Base-by-base conservation (phyloP, 306 rosid genomes). In the Cajanus cajan region DNA sequence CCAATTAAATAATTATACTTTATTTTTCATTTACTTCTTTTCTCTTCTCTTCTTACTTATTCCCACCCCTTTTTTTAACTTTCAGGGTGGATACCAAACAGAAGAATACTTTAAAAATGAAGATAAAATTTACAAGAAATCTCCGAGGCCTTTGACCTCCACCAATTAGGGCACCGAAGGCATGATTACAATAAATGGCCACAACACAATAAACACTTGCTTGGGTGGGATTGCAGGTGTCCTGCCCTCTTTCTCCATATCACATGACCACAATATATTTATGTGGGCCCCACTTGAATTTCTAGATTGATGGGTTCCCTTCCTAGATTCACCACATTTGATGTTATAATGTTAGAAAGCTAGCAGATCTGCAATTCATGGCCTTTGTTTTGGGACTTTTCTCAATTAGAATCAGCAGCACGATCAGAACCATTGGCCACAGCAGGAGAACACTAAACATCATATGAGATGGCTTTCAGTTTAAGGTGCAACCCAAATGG, bases 71-170 rank as follows among this genome's bases (percentile, higher is more conserved):
- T n/a, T n/a, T n/a, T n/a, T n/a, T n/a, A n/a, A n/a, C n/a, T n/a
- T n/a, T n/a, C n/a, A n/a, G n/a, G n/a, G n/a, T n/a, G n/a, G n/a
- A n/a, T n/a, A n/a, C n/a, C n/a, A n/a, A n/a, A n/a, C n/a, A n/a
- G n/a, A n/a, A n/a, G n/a, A n/a, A n/a, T n/a, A n/a, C n/a, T n/a
- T n/a, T n/a, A n/a, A n/a, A n/a, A n/a, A n/a, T n/a, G n/a, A n/a
- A 3, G 31, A 28, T 28, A 28, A 28, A 28, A 28, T 28, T 44
- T 15, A 5, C 6, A 25, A 71, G 31, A 48, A 33, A 47, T 47
- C n/a, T n/a, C n/a, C n/a, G n/a, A 28, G 31, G 31, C 79, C 84
- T 66, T 84, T 87, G 85, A 87, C 82, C 78, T 77, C 83, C 89
- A 74, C 79, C 76, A 72, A 88, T 79, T 84, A 78, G 90, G 85